Conservation (phyloP, 768 basidiomycete genomes). For the Rubroboletus pulcherrimus region DNA sequence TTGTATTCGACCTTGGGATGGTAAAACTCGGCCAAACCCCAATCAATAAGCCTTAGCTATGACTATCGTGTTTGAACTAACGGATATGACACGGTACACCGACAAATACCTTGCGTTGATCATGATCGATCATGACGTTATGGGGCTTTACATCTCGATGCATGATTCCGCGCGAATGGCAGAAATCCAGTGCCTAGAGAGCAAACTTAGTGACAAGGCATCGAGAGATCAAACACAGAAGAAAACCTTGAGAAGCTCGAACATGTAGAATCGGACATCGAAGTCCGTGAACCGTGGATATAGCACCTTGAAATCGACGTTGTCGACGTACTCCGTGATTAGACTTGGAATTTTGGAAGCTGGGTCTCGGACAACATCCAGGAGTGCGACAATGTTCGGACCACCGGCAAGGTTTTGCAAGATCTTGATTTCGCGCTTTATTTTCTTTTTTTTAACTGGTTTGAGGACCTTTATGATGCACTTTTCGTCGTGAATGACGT, state of each 20-base stretch:
- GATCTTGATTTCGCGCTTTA: slow-evolving; percentile 98
- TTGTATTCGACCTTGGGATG: slow-evolving; percentile 98
- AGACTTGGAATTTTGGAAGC: slow-evolving; percentile 96
- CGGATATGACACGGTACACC: slow-evolving; percentile 4
- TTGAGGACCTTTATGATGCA: slow-evolving; percentile 99
- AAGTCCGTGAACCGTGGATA: slow-evolving; percentile 95
- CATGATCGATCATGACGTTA: slow-evolving; percentile 99
- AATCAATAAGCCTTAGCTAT: slow-evolving; percentile 94
- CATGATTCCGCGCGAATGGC: slow-evolving; percentile 99
- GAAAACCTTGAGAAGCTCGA: slow-evolving; percentile 86
- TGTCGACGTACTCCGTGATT: slow-evolving; percentile 97
- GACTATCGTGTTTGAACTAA: slow-evolving; percentile 11
- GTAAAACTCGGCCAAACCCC: slow-evolving; percentile 98
- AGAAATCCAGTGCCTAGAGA: slow-evolving; percentile 85
- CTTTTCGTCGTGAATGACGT: slow-evolving; percentile 86
- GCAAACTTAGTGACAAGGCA: background rate
- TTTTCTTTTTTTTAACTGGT: slow-evolving; percentile 99
- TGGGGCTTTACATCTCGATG: slow-evolving; percentile 98
- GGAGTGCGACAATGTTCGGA: slow-evolving; percentile 87
- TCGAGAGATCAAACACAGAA: slow-evolving; percentile 1
- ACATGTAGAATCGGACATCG: slow-evolving; percentile 96
- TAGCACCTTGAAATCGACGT: slow-evolving; percentile 94
- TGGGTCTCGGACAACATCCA: slow-evolving; percentile 95
- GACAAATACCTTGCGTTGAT: slow-evolving; percentile 77
- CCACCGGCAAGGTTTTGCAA: slow-evolving; percentile 94